Conservation (phyloP, 75 land plant species). For the Sequoiadendron giganteum region DNA sequence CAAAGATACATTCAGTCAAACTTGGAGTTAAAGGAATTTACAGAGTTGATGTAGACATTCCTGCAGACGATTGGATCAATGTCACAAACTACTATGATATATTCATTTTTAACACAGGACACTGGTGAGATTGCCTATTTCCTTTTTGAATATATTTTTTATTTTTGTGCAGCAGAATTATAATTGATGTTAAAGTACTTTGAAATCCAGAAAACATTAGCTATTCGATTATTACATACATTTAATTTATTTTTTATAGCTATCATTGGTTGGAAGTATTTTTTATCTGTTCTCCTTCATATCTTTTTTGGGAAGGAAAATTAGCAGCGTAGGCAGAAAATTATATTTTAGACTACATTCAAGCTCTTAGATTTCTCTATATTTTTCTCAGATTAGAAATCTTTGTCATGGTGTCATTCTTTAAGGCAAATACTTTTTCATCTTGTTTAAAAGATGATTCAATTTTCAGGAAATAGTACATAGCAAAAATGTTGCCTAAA, state of each 20-base stretch:
- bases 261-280: neutral
- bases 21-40: conserved; percentile 52
- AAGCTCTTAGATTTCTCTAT: neutral
- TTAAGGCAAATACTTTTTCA: neutral
- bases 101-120: conserved; percentile 88
- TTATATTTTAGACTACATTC: neutral
- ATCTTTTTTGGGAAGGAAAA: neutral
- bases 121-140: conserved; percentile 53
- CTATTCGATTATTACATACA: neutral
- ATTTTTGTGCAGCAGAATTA: neutral
- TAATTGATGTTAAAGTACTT: neutral
- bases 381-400: neutral
- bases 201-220: neutral
- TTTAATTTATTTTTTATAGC: neutral
- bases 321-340: neutral
- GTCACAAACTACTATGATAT: conserved; percentile 78
- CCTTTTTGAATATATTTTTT: neutral
- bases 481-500: neutral
- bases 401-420: neutral
- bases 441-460: neutral
- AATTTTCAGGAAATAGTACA: neutral
- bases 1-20: conserved; percentile 11
- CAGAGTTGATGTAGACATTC: conserved; percentile 79
- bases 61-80: conserved; percentile 87
- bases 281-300: neutral